These are phyloP conservation scores for Themeda triandra DNA, from an alignment of 176 grass and related monocot species.

Conservation along the genomic window DNA sequence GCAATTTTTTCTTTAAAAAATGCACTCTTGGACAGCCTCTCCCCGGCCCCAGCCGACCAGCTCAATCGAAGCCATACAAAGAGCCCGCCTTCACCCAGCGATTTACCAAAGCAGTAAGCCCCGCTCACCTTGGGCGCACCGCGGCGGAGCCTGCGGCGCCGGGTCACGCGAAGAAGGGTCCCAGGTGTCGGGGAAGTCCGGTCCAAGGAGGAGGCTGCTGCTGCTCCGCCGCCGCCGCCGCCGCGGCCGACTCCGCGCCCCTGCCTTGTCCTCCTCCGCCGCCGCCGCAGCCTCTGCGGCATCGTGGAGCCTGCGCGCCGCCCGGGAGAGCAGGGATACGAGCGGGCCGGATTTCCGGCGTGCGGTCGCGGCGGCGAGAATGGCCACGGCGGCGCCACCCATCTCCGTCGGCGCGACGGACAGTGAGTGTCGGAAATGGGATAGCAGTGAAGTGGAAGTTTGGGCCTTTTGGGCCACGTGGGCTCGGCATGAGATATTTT, in stretches of 20 bases:
- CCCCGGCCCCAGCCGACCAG: not conserved
- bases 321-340: not conserved
- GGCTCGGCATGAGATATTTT: not conserved
- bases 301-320: slow-evolving; percentile 17
- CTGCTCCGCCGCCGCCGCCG: slow-evolving; percentile 25
- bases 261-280: slow-evolving; percentile 9
- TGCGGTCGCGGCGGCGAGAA: slow-evolving; percentile 8
- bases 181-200: slow-evolving; percentile 81
- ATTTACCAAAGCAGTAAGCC: slow-evolving; percentile 9
- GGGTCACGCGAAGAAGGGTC: not conserved
- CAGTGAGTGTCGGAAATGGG: not conserved
- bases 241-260: not conserved
- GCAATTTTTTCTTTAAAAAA: not conserved
- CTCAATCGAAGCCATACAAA: not conserved
- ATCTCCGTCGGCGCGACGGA: slow-evolving; percentile 18
- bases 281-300: not conserved
- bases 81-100: not conserved
- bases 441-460: not conserved
- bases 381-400: slow-evolving; percentile 35
- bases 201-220: slow-evolving; percentile 58
- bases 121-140: slow-evolving; percentile 15
- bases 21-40: not conserved
- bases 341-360: not conserved
- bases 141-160: not conserved
- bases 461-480: slow-evolving; percentile 31